Evolutionary conservation across 768 basidiomycete genomes (phyloP), one percentile per base, ranked within the genome.

Genomic region (Tremella yokohamensis): DNA sequence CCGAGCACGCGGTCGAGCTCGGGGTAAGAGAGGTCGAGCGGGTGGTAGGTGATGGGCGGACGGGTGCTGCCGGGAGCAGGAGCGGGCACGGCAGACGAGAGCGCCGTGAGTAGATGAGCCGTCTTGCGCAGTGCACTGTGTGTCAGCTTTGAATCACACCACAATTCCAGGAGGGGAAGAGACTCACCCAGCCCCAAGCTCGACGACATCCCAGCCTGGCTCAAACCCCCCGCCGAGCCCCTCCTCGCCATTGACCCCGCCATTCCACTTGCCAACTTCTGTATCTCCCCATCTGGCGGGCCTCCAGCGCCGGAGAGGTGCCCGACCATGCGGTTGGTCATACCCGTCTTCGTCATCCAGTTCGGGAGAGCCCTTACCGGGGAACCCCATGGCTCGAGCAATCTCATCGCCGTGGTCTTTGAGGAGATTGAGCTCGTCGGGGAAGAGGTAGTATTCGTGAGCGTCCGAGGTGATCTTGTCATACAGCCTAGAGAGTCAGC

Each of bases 131-230:
- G 79, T 19, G 92, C 83, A 18, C 90, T 93, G 26, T 8, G 47
- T 22, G 24, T 56, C 53, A 53, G 61, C 40, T 3, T 25, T 15
- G n/a, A 22, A 26, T 39, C 38, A 40, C 48, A 50, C 7, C n/a
- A 45, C 4, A 16, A 45, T n/a, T 4, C 15, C 39, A 18, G 39
- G 18, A 40, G 39, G 18, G 39, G 42, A 47, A 49, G 22, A 13
- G 47, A 83, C 89, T 81, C 75, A 92, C 90, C 93, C 93, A 8
- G 92, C 89, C 44, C 94, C 93, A n/a, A 98, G 82, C 72, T 97
- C 93, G 40, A 97, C 81, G 7, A 96, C 81, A 52, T 85, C 81
- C 53, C 71, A 77, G 3, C 71, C 67, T 38, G 48, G 49, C 25
- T 65, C 52, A 8, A 52, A 48, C 1, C 54, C 62, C 29, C 49